A percentile compares a stretch with the other conserved stretches of the same genome.
Evolutionary conservation across 106 monocot genomes (phyloP).

Genomic region (Narthecium ossifragum): DNA sequence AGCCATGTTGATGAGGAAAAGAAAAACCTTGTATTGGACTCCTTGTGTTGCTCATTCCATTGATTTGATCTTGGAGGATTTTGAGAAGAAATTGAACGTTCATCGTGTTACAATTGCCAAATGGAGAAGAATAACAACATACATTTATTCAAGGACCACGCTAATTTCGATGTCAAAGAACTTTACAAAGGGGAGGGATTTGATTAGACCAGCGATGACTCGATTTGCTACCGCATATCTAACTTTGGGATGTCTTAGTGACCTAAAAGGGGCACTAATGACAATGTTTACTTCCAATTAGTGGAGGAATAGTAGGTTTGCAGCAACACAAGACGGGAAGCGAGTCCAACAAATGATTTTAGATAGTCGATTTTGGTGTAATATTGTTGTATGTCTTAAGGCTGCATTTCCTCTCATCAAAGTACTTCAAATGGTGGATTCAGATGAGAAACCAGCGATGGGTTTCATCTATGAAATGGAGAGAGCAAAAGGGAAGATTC

Average conservation of each 20-base stretch:
- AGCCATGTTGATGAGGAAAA: not conserved
- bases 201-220: constrained; percentile 1
- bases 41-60: constrained; percentile 1
- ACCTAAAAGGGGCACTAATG: not conserved
- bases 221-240: not conserved
- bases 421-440: not conserved
- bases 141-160: not conserved
- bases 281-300: not conserved
- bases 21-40: constrained; percentile 1
- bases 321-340: constrained; percentile 1
- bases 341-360: not conserved
- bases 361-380: not conserved
- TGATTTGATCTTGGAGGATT: not conserved
- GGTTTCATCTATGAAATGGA: not conserved
- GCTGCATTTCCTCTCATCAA: constrained; percentile 6
- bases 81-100: not conserved
- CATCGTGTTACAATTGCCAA: not conserved
- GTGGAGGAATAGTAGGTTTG: not conserved
- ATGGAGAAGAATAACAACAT: not conserved
- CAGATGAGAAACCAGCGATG: too few relatives aligned
- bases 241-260: not conserved
- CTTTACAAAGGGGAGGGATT: not conserved
- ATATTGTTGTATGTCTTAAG: constrained; percentile 2
- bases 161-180: not conserved
- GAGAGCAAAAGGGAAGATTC: not conserved